These are phyloP conservation scores for Alternaria alternata DNA, from an alignment of 2,329 filamentous ascomycete genomes.

Conservation along the genomic window DNA sequence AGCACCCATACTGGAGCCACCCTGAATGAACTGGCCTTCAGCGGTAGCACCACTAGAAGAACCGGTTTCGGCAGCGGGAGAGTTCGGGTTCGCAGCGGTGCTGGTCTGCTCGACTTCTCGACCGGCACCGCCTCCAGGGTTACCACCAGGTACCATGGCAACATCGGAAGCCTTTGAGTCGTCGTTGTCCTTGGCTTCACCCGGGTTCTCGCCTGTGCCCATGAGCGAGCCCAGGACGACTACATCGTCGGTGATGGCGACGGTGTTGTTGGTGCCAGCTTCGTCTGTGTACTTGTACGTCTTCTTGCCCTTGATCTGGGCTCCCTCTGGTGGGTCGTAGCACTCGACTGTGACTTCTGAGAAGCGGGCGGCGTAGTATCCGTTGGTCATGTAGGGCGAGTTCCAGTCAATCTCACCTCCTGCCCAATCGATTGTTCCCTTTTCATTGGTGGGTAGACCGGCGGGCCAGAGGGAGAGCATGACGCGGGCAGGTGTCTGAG, in stretches of 20 bases:
- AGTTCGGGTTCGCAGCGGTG: constrained; percentile 5
- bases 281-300: constrained; percentile 78
- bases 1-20: constrained; percentile 18
- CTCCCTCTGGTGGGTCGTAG: constrained; percentile 81
- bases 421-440: constrained; percentile 90
- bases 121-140: constrained; percentile 59
- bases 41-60: constrained; percentile 2
- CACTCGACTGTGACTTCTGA: constrained; percentile 82
- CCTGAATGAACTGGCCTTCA: constrained; percentile 35
- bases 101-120: constrained; percentile 45
- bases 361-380: constrained; percentile 89
- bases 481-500: constrained; percentile 88
- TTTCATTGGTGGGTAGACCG: constrained; percentile 77
- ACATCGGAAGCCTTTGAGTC: constrained; percentile 41
- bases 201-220: constrained; percentile 79
- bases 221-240: constrained; percentile 81
- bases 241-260: constrained; percentile 76
- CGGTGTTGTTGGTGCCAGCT: constrained; percentile 73
- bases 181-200: constrained; percentile 51
- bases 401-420: constrained; percentile 91
- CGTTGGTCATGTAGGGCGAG: constrained; percentile 79
- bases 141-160: constrained; percentile 65
- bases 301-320: constrained; percentile 64
- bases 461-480: constrained; percentile 97
- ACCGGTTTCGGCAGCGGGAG: constrained; percentile 7